Conservation (phyloP, 2,329 filamentous ascomycete genomes). For the Aplosporella prunicola region DNA sequence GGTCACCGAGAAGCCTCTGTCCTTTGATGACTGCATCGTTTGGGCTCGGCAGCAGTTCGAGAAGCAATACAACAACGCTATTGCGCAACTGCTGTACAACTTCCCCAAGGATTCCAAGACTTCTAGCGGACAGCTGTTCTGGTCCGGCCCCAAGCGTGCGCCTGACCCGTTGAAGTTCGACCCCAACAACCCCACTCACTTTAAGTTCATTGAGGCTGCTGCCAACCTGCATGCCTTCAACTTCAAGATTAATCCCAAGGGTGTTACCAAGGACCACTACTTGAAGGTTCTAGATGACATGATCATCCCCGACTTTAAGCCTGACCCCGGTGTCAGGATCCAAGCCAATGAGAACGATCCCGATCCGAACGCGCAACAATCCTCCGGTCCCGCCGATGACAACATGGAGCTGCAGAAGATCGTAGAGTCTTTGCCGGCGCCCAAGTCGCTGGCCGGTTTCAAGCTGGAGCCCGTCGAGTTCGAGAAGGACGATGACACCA, state of each 20-base stretch:
- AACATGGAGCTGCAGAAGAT: constrained; percentile 66
- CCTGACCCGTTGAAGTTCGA: constrained; percentile 89
- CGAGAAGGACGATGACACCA: constrained; percentile 96
- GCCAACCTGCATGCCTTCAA: constrained; percentile 96
- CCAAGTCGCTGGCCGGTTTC: constrained; percentile 76
- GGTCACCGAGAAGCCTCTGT: constrained; percentile 81
- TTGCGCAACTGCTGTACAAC: constrained; percentile 90
- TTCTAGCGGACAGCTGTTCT: constrained; percentile 83
- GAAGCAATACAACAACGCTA: constrained; percentile 92
- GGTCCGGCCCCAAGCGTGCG: constrained; percentile 96
- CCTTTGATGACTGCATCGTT: constrained; percentile 90
- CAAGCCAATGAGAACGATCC: constrained; percentile 93
- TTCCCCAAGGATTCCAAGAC: constrained; percentile 92
- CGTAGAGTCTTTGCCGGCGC: constrained; percentile 60
- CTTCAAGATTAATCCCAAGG: constrained; percentile 87
- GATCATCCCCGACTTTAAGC: constrained; percentile 91
- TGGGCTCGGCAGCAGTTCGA: constrained; percentile 94
- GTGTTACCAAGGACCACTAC: constrained; percentile 61
- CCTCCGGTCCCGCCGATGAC: constrained; percentile 53
- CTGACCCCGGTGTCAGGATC: constrained; percentile 86
- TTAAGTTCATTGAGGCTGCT: constrained; percentile 76
- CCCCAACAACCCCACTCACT: constrained; percentile 71
- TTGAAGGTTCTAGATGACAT: constrained; percentile 76
- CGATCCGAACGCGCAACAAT: constrained; percentile 66
- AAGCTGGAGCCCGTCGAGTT: constrained; percentile 90